phyloP scores from a whole-genome alignment of 805 yeast genomes.

The Barnettozyma sp. region DNA sequence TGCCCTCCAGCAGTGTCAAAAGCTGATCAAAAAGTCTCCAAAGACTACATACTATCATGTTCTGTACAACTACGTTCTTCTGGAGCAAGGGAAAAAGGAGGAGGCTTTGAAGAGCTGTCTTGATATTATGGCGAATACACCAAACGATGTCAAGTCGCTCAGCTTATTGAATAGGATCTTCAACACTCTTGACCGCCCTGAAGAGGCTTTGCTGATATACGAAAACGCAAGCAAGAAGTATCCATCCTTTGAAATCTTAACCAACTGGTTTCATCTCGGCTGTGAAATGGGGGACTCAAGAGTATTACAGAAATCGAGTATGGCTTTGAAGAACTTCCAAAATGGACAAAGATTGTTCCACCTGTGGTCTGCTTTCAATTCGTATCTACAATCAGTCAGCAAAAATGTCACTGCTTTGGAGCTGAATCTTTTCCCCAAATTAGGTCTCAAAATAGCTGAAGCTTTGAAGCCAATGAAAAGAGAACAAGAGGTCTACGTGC shows the following conservation, averaged over 20 bases:
- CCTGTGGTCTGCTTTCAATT: constrained; percentile 51
- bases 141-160: constrained; percentile 51
- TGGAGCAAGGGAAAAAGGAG: constrained; percentile 28
- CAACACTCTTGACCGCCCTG: constrained; percentile 29
- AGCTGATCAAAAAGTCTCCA: constrained; percentile 50
- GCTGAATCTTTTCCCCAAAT: constrained; percentile 43
- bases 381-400: constrained; percentile 35
- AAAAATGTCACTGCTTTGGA: constrained; percentile 38
- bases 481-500: constrained; percentile 63
- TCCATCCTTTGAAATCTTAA: constrained; percentile 40
- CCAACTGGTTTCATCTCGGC: constrained; percentile 53
- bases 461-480: constrained; percentile 42
- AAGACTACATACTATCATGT: constrained; percentile 43
- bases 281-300: constrained; percentile 40
- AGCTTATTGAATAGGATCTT: constrained; percentile 41
- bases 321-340: constrained; percentile 34
- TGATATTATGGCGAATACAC: constrained; percentile 29
- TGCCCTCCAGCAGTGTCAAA: constrained; percentile 44
- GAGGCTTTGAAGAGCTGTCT: constrained; percentile 20
- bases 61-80: constrained; percentile 27
- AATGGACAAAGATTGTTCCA: constrained; percentile 31
- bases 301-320: constrained; percentile 49
- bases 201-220: constrained; percentile 42
- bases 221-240: constrained; percentile 54
- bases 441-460: constrained; percentile 54